Conservation (phyloP, 2,329 filamentous ascomycete genomes). For the Ascochyta clinopodiicola region DNA sequence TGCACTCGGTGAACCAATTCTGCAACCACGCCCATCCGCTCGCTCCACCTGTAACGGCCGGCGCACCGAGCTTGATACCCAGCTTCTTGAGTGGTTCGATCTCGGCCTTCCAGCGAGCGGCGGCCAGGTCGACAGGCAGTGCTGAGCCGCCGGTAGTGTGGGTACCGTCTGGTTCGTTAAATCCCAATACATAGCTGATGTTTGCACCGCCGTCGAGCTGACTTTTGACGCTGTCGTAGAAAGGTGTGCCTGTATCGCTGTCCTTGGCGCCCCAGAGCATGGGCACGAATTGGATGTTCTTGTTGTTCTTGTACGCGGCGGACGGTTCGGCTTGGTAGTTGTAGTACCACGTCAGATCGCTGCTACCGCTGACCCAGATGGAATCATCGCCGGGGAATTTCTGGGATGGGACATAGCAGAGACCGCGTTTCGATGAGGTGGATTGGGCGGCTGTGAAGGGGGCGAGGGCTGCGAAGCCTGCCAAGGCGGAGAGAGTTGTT, state of each 20-base stretch:
- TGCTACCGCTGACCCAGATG: constrained; percentile 65
- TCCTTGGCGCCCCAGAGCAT: constrained; percentile 74
- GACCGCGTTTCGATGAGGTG: constrained; percentile 70
- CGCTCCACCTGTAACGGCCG: constrained; percentile 69
- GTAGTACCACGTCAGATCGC: constrained; percentile 81
- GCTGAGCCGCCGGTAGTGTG: constrained; percentile 65
- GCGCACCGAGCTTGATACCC: constrained; percentile 73
- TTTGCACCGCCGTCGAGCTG: constrained; percentile 63
- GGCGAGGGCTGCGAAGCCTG: constrained; percentile 5
- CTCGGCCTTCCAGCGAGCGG: constrained; percentile 72
- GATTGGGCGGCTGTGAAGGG: constrained; percentile 28
- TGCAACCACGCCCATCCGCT: constrained; percentile 70
- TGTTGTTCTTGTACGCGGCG: constrained; percentile 52
- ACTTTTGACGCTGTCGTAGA: constrained; percentile 64
- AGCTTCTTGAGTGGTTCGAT: constrained; percentile 70
- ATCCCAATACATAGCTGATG: constrained; percentile 72
- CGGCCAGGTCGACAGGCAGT: constrained; percentile 66
- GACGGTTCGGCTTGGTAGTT: constrained; percentile 72
- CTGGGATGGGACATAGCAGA: constrained; percentile 69
- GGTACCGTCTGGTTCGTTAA: constrained; percentile 78
- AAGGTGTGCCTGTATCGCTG: constrained; percentile 59
- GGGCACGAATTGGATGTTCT: constrained; percentile 73
- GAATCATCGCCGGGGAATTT: constrained; percentile 66
- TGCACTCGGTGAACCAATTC: constrained; percentile 68
- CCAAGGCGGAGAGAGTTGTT: constrained; percentile 9